Percentiles rank a stretch among this genome's conserved stretches.
phyloP scores from a whole-genome alignment of 352 stramenopile genomes.

The Globisporangium okanoganense region DNA sequence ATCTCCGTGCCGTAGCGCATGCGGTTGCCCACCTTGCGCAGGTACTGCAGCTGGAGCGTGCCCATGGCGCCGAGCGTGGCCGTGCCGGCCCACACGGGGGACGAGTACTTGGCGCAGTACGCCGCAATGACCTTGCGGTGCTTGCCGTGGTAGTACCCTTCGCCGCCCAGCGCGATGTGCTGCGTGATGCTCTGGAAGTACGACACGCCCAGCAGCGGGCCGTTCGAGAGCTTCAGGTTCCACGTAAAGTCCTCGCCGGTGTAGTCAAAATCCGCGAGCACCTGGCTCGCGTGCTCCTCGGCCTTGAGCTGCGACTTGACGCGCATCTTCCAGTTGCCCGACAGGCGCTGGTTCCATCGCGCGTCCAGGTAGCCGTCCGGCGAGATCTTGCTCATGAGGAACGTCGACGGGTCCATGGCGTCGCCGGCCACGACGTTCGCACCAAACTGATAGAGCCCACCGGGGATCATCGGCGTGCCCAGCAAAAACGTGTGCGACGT shows the following conservation, averaged over 20 bases:
- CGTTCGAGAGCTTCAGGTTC: slow-evolving; percentile 90
- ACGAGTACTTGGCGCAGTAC: slow-evolving; percentile 84
- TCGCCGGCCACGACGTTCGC: slow-evolving; percentile 79
- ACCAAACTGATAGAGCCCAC: slow-evolving; percentile 83
- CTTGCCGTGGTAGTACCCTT: slow-evolving; percentile 89
- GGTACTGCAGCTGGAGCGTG: slow-evolving; percentile 81
- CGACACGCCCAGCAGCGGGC: slow-evolving; percentile 75
- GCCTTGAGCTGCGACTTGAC: slow-evolving; percentile 83
- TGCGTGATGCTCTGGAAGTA: slow-evolving; percentile 88
- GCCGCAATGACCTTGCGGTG: slow-evolving; percentile 82
- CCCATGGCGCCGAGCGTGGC: slow-evolving; percentile 77
- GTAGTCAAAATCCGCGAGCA: slow-evolving; percentile 83
- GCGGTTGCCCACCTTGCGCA: slow-evolving; percentile 80
- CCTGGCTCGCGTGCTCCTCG: slow-evolving; percentile 74
- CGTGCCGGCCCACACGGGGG: slow-evolving; percentile 61
- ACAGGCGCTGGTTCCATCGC: slow-evolving; percentile 82
- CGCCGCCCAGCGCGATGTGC: slow-evolving; percentile 70
- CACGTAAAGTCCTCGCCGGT: slow-evolving; percentile 79
- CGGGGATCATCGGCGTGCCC: slow-evolving; percentile 79
- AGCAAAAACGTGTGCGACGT: slow-evolving; percentile 83
- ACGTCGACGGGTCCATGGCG: slow-evolving; percentile 74
- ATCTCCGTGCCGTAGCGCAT: slow-evolving; percentile 83
- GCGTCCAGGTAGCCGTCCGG: slow-evolving; percentile 81
- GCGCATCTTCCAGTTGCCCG: slow-evolving; percentile 75
- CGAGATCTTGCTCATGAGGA: slow-evolving; percentile 86